phyloP scores from a whole-genome alignment of 1,284 basidiomycete species.

The Ustilago vetiveriae region DNA sequence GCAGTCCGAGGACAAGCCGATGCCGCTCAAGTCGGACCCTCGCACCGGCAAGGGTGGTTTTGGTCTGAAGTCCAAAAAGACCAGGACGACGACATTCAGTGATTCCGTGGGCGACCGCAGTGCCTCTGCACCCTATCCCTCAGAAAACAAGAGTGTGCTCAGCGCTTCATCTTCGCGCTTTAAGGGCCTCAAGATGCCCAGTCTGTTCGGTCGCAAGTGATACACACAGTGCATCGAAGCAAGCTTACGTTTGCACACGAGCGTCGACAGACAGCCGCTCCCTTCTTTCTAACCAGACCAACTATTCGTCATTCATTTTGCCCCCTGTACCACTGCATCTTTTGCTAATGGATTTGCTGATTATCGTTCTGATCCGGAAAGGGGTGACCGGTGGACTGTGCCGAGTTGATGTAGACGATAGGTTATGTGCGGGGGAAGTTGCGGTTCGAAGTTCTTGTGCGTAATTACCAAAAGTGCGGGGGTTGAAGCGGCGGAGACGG shows the following conservation, averaged over 20 bases:
- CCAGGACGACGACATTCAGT: constrained; percentile 20
- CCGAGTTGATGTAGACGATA: too few species aligned
- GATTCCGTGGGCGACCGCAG: constrained; percentile 16
- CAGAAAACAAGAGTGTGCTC: constrained; percentile 32
- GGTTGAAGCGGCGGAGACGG: constrained; percentile 4
- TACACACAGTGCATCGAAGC: too few species aligned
- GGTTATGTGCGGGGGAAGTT: too few species aligned
- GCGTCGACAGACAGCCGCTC: too few species aligned
- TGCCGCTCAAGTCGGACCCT: constrained; percentile 18
- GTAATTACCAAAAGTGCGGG: constrained; percentile 16
- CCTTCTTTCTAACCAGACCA: neutral
- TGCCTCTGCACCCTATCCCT: constrained; percentile 12
- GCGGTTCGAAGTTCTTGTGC: constrained; percentile 1
- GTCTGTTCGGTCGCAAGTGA: constrained; percentile 35
- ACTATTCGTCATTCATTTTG: neutral
- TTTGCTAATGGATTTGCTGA: too few species aligned
- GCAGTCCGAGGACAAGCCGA: constrained; percentile 50
- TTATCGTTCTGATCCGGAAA: too few species aligned
- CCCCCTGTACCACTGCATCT: neutral
- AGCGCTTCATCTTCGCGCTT: constrained; percentile 25
- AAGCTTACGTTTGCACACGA: too few species aligned
- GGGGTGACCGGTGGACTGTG: too few species aligned
- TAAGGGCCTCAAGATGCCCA: constrained; percentile 12
- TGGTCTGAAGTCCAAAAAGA: constrained; percentile 22
- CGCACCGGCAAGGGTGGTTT: constrained; percentile 4